Evolutionary conservation across 139 green algal genomes (phyloP), one percentile per base, ranked within the genome.

Genomic region (Astrephomene gubernaculifera): DNA sequence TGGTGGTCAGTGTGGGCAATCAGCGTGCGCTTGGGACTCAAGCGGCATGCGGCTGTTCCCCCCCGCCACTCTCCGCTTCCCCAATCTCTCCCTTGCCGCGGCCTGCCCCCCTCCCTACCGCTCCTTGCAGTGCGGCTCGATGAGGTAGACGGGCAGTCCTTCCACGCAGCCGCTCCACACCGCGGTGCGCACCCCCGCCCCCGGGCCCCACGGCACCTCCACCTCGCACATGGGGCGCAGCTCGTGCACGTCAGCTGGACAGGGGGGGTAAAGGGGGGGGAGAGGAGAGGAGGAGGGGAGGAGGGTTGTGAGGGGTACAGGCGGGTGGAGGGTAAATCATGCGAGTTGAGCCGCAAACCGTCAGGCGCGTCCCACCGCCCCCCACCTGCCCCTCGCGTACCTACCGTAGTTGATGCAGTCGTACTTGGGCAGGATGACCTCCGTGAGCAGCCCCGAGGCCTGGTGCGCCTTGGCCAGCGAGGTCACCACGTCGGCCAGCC

Each of bases 401-500:
- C 31, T 24, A 73, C 74, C 85, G 90, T 98, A 98, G 69, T 97
- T 87, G 53, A 97, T 90, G 86, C 89, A 95, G 90, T 99, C 93
- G 87, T 99, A 99, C 89, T 98, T 99, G 24, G 97, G 97, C 68
- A 99, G 82, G 14, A 99, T 89, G 44, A 99, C 85, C 67, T 94
- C 90, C 2, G 87, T 85, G 17, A 92, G 71, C 72, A 98, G 94
- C 22, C 97, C 89, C 2, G 45, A 73, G 10, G 82, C 95, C 82
- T 95, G 71, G 71, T 99, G 96, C 2, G 96, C 96, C 36, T 96
- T 92, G 2, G 88, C 93, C 63, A 99, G 88, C 29, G 89, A 89
- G 14, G 96, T 97, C 35, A 98, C 95, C 35, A 99, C 96, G 82
- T 99, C 96, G 2, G 93, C 96, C 76, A 99, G 90, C 9, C 96